phyloP scores from a whole-genome alignment of 2,329 filamentous ascomycete species.

The Penicillium sp. region DNA sequence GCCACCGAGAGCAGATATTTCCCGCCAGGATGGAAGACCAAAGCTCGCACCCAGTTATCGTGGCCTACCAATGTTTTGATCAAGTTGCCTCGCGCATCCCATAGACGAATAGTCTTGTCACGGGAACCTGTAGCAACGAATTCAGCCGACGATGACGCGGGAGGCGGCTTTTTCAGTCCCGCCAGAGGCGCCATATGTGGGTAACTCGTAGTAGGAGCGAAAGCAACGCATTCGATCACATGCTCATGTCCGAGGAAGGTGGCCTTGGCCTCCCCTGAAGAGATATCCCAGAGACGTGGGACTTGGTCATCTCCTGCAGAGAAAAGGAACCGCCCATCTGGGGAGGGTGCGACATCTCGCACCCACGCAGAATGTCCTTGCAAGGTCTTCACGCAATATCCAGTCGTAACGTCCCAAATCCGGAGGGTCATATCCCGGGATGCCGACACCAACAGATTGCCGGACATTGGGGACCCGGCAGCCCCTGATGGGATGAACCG shows the following conservation, averaged over 20 bases:
- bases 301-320: conserved; percentile 83
- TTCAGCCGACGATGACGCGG: conserved; percentile 73
- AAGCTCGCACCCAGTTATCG: conserved; percentile 87
- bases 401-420: conserved; percentile 92
- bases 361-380: conserved; percentile 87
- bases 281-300: conserved; percentile 81
- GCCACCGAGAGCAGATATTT: conserved; percentile 84
- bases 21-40: conserved; percentile 88
- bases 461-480: conserved; percentile 73
- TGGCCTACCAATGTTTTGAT: conserved; percentile 85
- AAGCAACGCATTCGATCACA: conserved; percentile 78
- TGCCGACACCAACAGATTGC: conserved; percentile 82
- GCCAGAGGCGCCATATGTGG: conserved; percentile 74
- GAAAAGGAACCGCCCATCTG: conserved; percentile 79
- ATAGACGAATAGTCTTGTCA: conserved; percentile 88
- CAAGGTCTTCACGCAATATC: conserved; percentile 90
- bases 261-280: conserved; percentile 72
- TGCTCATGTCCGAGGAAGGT: conserved; percentile 87
- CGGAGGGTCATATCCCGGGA: conserved; percentile 81
- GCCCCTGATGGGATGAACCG: conserved; percentile 85
- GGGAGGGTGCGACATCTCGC: conserved; percentile 79
- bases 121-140: conserved; percentile 86
- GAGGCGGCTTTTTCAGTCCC: conserved; percentile 79
- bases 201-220: conserved; percentile 80
- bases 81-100: conserved; percentile 81